Evolutionary conservation across 2,329 filamentous ascomycete genomes (phyloP), one percentile per base, ranked within the genome.

Genomic region (Colletotrichum scovillei): DNA sequence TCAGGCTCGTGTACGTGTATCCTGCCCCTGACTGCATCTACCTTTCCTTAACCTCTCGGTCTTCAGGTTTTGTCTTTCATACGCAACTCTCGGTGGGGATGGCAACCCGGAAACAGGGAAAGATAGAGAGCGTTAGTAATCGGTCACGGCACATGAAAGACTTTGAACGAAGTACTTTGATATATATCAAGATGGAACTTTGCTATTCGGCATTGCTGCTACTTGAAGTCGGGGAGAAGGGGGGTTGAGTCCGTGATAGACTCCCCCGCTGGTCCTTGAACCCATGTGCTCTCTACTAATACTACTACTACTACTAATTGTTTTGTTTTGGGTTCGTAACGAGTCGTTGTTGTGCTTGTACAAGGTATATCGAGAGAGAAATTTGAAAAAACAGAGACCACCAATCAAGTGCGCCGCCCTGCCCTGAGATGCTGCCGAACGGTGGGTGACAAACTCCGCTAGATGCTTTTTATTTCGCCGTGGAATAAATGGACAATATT

Each of bases 181-280:
- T 22, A 8, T 8, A 5, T 26, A 60, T 30, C 53, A 70, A 70
- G 66, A 70, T 69, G 35, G 6, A 55, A 69, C 32, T 55, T 11
- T 70, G 60, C 53, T 56, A 55, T n/a, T 58, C 58, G n/a, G 42
- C 55, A 65, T 73, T 73, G 70, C 60, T 70, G 49, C 52, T 65
- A 57, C 52, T 57, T 57, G 52, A 57, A 46, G 46, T 26, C 30
- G 6, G 49, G 60, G 7, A 38, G 14, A 16, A 6, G 8, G 30
- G 30, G 26, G 2, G 62, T 5, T 14, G 5, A 12, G 1, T 22
- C 11, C 28, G 1, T 0, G 16, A 7, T 12, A 12, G 9, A 26
- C 14, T 35, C 4, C 32, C 11, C 14, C 38, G 14, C 16, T 16
- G 38, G 2, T 16, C 14, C 38, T 49, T 1, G 22, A 8, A 8